Conservation (phyloP, 495 filamentous ascomycete species). For the Aspergillus bertholletiae region DNA sequence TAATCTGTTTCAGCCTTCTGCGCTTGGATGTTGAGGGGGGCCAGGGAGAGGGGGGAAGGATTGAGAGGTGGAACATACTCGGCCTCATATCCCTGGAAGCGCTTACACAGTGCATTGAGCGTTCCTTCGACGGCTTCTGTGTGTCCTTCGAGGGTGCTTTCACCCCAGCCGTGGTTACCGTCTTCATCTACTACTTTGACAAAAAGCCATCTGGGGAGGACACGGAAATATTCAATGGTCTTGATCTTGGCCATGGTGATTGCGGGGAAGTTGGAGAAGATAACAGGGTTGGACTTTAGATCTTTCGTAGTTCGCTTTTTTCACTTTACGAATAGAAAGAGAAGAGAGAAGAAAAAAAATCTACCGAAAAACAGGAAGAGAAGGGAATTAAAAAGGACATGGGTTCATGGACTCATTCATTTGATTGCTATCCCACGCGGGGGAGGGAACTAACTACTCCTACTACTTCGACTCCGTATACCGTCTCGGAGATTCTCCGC, state of each 20-base stretch:
- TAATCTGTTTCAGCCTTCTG: slow-evolving; percentile 25
- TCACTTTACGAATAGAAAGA: too few species aligned
- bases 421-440: neutral
- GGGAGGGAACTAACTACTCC: too few species aligned
- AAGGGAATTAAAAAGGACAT: neutral
- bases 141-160: slow-evolving; percentile 74
- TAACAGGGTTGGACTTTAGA: neutral
- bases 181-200: slow-evolving; percentile 69
- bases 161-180: slow-evolving; percentile 70
- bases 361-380: neutral
- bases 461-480: too few species aligned
- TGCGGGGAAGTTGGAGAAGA: neutral
- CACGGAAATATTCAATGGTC: slow-evolving; percentile 70
- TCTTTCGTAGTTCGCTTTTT: too few species aligned
- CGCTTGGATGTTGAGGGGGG: too few species aligned
- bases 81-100: slow-evolving; percentile 67
- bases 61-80: slow-evolving; percentile 48
- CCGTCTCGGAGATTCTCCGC: neutral
- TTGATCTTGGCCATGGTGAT: slow-evolving; percentile 61
- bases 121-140: slow-evolving; percentile 73
- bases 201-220: slow-evolving; percentile 74
- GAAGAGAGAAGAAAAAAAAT: neutral
- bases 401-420: neutral
- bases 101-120: slow-evolving; percentile 60
- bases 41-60: too few species aligned